Conservation (phyloP, 345 rosid genomes). For the Linum usitatissimum region DNA sequence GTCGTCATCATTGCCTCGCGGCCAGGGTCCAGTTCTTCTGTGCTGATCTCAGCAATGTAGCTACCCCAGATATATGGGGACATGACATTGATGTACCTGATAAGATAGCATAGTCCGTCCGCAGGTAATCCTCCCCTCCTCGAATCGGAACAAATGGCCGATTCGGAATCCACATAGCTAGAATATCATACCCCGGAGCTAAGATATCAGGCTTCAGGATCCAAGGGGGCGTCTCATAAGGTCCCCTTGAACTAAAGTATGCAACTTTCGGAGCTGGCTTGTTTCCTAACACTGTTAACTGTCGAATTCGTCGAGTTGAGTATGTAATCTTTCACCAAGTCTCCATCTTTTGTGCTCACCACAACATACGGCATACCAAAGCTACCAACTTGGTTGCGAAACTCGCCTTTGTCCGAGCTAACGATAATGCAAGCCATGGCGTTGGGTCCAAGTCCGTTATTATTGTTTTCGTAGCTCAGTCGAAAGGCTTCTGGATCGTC, state of each 20-base stretch:
- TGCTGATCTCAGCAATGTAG: constrained; percentile 22
- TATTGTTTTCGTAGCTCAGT: constrained; percentile 3
- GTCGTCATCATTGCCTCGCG: constrained; percentile 25
- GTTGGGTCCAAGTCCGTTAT: constrained; percentile 5
- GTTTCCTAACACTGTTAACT: constrained; percentile 16
- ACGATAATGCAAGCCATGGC: constrained; percentile 30
- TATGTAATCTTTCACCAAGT: constrained; percentile 21
- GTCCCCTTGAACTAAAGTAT: constrained; percentile 35
- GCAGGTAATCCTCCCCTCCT: constrained; percentile 18
- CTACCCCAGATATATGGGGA: constrained; percentile 27
- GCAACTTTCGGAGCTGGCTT: constrained; percentile 38
- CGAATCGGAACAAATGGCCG: constrained; percentile 16
- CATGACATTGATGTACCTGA: constrained; percentile 30
- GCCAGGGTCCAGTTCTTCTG: constrained; percentile 26
- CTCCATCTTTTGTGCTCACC: constrained; percentile 19
- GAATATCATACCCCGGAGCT: constrained; percentile 28
- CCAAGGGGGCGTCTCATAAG: constrained; percentile 17
- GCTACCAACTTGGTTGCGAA: constrained; percentile 1
- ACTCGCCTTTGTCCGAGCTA: constrained; percentile 11
- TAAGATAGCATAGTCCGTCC: constrained; percentile 23
- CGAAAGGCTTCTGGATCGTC: constrained; percentile 13
- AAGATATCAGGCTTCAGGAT: constrained; percentile 25
- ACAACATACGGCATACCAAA: constrained; percentile 20
- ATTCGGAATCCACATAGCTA: constrained; percentile 33
- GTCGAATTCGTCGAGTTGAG: constrained; percentile 11